Evolutionary conservation across 768 basidiomycete species (phyloP), one percentile per base, ranked within the genome.

Genomic region (Cystobasidiopsis lactophilus): DNA sequence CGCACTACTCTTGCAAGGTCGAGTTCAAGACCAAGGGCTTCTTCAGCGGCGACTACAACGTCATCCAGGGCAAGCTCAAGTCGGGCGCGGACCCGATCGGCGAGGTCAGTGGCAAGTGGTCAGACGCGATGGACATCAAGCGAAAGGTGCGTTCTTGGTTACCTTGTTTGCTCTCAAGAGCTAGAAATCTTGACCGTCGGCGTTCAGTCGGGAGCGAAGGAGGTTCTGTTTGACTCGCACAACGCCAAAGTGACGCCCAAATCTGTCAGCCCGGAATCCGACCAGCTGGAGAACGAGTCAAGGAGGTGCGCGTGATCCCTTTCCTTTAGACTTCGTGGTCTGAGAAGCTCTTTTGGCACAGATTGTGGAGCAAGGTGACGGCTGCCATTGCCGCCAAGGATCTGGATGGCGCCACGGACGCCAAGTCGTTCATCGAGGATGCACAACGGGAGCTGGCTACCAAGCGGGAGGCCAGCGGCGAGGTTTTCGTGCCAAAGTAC

Each of bases 11-110:
- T 43, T 83, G 82, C 56, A 86, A 91, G 63, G 69, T 96, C 33
- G 86, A 95, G 59, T 98, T 96, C 73, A 96, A 95, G 74, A 89
- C 88, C 38, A 96, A 93, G 83, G 91, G 91, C 19, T 95, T 91
- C 73, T 93, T 95, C 68, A 88, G 86, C 1, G 93, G 93, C 23
- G 81, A 82, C 5, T 52, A 96, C 71, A 96, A 98, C 64, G 78
- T 80, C 35, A 75, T 98, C 54, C 66, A 76, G 4, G 93, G 93
- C 10, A 76, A 77, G 58, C 73, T 95, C 59, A 79, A 79, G 57
- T 74, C 71, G 47, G 72, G 74, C 13, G 68, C 70, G 26, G 68
- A 68, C 5, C 81, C 84, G 2, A 69, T 83, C 14, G 93, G 89
- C 3, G 88, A 95, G 63, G 68, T 98, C 35, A 75, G 75, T 14